phyloP scores from a whole-genome alignment of 2,329 filamentous ascomycete species.

The Hawksworthiomyces lignivorus region DNA sequence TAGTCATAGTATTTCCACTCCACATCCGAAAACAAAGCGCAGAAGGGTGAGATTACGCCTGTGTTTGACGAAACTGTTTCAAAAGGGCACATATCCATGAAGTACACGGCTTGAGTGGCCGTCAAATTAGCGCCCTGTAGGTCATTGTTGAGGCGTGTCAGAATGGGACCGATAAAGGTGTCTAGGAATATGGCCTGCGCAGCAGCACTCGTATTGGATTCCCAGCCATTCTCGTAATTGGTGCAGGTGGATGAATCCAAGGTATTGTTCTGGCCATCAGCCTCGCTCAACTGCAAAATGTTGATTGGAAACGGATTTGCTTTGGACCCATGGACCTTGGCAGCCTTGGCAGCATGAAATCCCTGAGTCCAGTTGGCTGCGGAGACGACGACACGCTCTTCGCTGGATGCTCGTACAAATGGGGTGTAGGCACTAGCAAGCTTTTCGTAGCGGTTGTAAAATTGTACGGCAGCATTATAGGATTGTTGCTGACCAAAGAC shows the following conservation, averaged over 20 bases:
- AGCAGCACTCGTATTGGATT: slow-evolving; percentile 35
- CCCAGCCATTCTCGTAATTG: slow-evolving; percentile 49
- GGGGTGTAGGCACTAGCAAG: slow-evolving; percentile 46
- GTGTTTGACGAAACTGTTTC: slow-evolving; percentile 58
- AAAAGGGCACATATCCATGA: slow-evolving; percentile 89
- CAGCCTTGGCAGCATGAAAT: slow-evolving; percentile 50
- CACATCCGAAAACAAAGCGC: slow-evolving; percentile 58
- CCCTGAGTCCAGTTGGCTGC: slow-evolving; percentile 69
- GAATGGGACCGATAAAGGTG: slow-evolving; percentile 59
- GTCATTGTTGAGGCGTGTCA: slow-evolving; percentile 58
- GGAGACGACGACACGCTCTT: slow-evolving; percentile 40
- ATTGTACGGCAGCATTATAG: slow-evolving; percentile 65
- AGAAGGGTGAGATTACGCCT: slow-evolving; percentile 58
- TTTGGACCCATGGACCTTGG: slow-evolving; percentile 18
- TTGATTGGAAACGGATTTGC: too few species aligned
- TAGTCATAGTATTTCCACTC: slow-evolving; percentile 79
- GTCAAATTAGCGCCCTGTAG: slow-evolving; percentile 61
- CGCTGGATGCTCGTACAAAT: slow-evolving; percentile 34
- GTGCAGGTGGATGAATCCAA: slow-evolving; percentile 62
- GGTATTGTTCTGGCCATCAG: slow-evolving; percentile 64
- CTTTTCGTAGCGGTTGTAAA: slow-evolving; percentile 62
- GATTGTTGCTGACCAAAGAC: slow-evolving; percentile 60
- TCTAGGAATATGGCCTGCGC: slow-evolving; percentile 51
- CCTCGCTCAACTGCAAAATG: slow-evolving; percentile 63
- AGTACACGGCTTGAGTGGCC: slow-evolving; percentile 51